Base-by-base conservation (phyloP, 257 asterid genomes). In the Nicotiana tomentosiformis region DNA sequence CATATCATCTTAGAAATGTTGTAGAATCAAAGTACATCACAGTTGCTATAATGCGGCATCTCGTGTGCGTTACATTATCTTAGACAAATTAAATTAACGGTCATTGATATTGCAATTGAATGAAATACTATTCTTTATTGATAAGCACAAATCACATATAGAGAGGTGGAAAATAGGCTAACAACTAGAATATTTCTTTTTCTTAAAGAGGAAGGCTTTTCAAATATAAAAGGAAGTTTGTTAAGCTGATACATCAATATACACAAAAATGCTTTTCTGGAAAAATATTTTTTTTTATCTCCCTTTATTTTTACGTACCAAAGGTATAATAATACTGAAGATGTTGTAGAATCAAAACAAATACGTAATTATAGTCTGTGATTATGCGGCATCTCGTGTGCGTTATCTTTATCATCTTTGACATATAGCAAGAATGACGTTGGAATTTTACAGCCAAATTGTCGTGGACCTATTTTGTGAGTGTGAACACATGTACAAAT, bases 341-440 rank as follows among this genome's bases (percentile, higher is more conserved):
- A 72, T 72, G 20, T 23, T 10, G 58, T 72, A 46, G 60, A 46
- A 72, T 46, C 20, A 72, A 72, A 72, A 58, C 2, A 20, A 46
- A 23, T 46, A 72, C 15, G 7, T 26, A 39, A 72, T 20, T 20
- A 20, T 7, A 23, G 37, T 72, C 79, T 46, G 17, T 37, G 46
- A 72, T 46, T 72, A 46, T 72, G 79, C 61, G 39, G 79, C 79
- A 72, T 72, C 14, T 46, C 79, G 79, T 72, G 39, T 23, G 60
- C 23, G 23, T 46, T 72, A 72, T 46, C 61, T 72, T 72, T 7
- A 72, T 72, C 60, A 72, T 72, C 60, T 46, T 46, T 72, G 79
- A 46, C 79, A 39, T 39, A 23, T 72, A 72, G 46, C 49, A 39
- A 72, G 37, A 20, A 46, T 3, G 23, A 46, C 39, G 46, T 46